Percentiles rank a stretch among this genome's conserved stretches.
phyloP scores from a whole-genome alignment of 1,284 basidiomycete genomes.

The Omphalotus olearius region DNA sequence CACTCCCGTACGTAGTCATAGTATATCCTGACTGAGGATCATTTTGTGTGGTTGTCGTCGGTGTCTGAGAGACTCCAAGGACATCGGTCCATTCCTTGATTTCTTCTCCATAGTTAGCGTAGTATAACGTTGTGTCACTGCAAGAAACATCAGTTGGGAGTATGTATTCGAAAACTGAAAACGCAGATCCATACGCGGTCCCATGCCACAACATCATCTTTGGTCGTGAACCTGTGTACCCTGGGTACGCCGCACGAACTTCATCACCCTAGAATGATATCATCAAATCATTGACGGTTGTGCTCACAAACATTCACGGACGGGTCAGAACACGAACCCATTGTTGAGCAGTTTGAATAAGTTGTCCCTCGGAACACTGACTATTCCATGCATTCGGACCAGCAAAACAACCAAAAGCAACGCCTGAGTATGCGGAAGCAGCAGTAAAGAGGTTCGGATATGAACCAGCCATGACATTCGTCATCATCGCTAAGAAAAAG shows the following conservation, averaged over 20 bases:
- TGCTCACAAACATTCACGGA: conserved; percentile 3
- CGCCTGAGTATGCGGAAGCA: conserved; percentile 46
- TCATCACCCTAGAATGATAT: conserved; percentile 33
- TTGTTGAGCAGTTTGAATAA: conserved; percentile 41
- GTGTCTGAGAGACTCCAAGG: conserved; percentile 26
- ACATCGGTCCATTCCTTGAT: conserved; percentile 33
- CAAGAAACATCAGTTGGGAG: neutral
- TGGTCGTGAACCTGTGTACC: conserved; percentile 45
- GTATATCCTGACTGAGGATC: conserved; percentile 14
- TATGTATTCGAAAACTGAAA: neutral
- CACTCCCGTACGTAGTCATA: conserved; percentile 8
- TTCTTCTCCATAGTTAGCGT: conserved; percentile 47
- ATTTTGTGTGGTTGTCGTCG: conserved; percentile 11
- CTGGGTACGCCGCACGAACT: conserved; percentile 42
- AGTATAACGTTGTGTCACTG: conserved; percentile 47
- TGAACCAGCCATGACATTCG: conserved; percentile 38
- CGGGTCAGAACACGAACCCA: conserved; percentile 33
- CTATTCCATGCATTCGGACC: conserved; percentile 46
- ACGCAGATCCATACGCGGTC: conserved; percentile 34
- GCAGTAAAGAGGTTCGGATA: conserved; percentile 54
- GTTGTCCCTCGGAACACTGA: conserved; percentile 39
- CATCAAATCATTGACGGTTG: conserved; percentile 10
- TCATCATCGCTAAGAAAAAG: conserved; percentile 48
- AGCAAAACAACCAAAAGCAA: conserved; percentile 52
- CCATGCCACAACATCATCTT: conserved; percentile 56